Base-by-base conservation (phyloP, 2,329 filamentous ascomycete species). In the Colletotrichum limetticola region DNA sequence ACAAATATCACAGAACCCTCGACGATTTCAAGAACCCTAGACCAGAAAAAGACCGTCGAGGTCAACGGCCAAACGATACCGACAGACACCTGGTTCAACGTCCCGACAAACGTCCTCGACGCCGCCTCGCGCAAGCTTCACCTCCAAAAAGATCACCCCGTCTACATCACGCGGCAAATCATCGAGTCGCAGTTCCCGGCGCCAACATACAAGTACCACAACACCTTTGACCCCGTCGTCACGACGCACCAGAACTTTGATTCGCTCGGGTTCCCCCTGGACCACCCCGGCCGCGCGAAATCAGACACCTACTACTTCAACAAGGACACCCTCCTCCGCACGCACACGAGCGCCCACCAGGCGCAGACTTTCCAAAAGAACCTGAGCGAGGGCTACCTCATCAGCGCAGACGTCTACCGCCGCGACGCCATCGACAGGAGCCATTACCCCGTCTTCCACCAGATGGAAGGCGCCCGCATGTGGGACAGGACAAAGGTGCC, bases 231-330 rank as follows among this genome's bases (percentile, higher is more conserved):
- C 76, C 96, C 97, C 0, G 91, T 98, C 53, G 97, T 98, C 28
- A 92, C 93, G 42, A 93, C 94, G 2, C 84, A 87, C 12, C 93
- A 98, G 80, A 99, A 99, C 82, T 99, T 99, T 80, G 97, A 99
- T 83, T 97, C 95, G n/a, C 87, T 99, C 8, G 95, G 95, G 57
- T 98, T 99, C 80, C 93, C 95, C 0, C 79, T 87, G 7, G 93
- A 98, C 81, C 97, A 99, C 78, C 94, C 95, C 4, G 97, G 97
- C 72, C 92, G 97, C 63, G 94, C 91, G 76, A 91, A 91, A 76
- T 96, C 94, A 16, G 97, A 99, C 83, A 98, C 97, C 1, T 99
- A 98, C 86, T 99, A 99, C 83, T 85, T 99, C 79, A 98, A 98
- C 84, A 86, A 92, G 76, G 84, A 90, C 64, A 97, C 94, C 0